Conservation (phyloP, 2,329 filamentous ascomycete species). For the Cyclaneusma minus region DNA sequence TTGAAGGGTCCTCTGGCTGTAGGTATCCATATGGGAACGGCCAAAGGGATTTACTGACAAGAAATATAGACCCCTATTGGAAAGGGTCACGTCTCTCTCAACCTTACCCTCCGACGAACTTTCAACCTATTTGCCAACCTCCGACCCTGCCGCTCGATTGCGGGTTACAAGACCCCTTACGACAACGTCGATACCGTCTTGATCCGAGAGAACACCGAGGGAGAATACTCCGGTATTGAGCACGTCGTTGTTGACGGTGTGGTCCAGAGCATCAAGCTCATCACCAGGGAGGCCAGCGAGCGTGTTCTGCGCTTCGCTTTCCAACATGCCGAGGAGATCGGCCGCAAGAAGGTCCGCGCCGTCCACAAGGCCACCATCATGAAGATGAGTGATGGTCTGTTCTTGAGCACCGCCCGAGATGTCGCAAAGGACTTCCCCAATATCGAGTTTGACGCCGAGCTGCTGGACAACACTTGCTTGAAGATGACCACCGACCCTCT, state of each 20-base stretch:
- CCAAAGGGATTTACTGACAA: conserved; percentile 7
- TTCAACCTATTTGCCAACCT: conserved; percentile 99
- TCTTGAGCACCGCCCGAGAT: conserved; percentile 73
- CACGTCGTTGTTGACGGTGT: conserved; percentile 96
- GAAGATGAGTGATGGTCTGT: conserved; percentile 99
- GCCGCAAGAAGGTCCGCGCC: conserved; percentile 90
- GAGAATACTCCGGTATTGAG: conserved; percentile 98
- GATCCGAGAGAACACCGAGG: conserved; percentile 99
- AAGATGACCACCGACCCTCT: conserved; percentile 95
- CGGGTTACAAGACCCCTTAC: conserved; percentile 97
- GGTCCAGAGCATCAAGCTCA: conserved; percentile 99
- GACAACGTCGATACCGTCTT: conserved; percentile 93
- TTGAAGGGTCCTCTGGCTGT: conserved; percentile 95
- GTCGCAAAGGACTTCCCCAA: conserved; percentile 90
- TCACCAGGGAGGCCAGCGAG: conserved; percentile 88
- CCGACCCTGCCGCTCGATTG: conserved; percentile 91
- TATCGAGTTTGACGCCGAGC: conserved; percentile 93
- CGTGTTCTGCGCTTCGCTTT: conserved; percentile 94
- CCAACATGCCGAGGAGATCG: conserved; percentile 88
- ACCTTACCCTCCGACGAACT: conserved; percentile 93
- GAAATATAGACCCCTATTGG: conserved; percentile 66
- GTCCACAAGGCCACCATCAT: conserved; percentile 99
- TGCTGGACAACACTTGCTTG: conserved; percentile 97
- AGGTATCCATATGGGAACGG: conserved; percentile 23
- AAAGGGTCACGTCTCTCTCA: conserved; percentile 98